A percentile compares a stretch with the other conserved stretches of the same genome.
Evolutionary conservation across 1,284 basidiomycete species (phyloP).

Genomic region (Ustilago esculenta): DNA sequence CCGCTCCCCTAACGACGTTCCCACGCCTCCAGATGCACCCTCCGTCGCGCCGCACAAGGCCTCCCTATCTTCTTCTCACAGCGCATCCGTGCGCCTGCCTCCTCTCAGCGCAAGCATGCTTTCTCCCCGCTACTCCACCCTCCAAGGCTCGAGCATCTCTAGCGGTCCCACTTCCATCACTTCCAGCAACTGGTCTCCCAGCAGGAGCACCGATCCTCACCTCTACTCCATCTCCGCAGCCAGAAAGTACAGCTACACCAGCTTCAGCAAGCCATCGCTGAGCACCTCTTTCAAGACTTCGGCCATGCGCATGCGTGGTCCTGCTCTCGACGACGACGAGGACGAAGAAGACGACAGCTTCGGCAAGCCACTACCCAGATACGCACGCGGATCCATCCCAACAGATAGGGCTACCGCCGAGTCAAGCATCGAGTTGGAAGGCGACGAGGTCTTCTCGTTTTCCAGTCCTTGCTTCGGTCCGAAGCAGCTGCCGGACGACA

Average conservation of each 20-base stretch:
- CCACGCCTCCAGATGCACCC: conserved; percentile 62
- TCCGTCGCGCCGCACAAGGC: conserved; percentile 27
- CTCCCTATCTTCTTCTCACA: conserved; percentile 31
- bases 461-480: conserved; percentile 60
- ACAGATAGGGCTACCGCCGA: conserved; percentile 29
- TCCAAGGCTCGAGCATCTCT: conserved; percentile 50
- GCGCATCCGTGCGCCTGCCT: conserved; percentile 35
- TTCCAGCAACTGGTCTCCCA: conserved; percentile 51
- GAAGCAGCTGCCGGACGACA: conserved; percentile 46
- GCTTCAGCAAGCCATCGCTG: conserved; percentile 54
- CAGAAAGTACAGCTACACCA: conserved; percentile 45
- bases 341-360: conserved; percentile 53
- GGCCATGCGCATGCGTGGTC: conserved; percentile 54
- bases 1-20: conserved; percentile 55
- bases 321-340: conserved; percentile 42
- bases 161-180: conserved; percentile 47
- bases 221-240: conserved; percentile 52
- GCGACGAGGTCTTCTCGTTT: conserved; percentile 60
- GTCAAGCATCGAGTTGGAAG: conserved; percentile 41
- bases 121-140: conserved; percentile 36
- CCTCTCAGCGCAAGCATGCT: conserved; percentile 42
- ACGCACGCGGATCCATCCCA: conserved; percentile 19
- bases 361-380: conserved; percentile 27
- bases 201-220: conserved; percentile 47
- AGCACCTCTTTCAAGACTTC: conserved; percentile 60